Percentiles rank a stretch among this genome's conserved stretches.
Conservation (phyloP, 2,329 filamentous ascomycete species). For the Aphanocladium album region DNA sequence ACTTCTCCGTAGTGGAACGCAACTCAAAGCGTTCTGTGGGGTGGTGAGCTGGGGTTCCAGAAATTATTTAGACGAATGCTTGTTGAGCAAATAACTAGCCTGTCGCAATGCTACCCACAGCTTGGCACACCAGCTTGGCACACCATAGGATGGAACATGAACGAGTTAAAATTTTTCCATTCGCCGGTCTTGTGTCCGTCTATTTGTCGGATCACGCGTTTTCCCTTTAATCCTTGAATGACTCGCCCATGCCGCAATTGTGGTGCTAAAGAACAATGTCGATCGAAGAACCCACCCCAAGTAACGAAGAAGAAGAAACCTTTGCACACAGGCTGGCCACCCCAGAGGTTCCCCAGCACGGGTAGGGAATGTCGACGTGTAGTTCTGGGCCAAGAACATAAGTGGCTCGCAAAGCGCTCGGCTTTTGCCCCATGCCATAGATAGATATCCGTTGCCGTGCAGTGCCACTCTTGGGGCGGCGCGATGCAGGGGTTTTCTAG, state of each 20-base stretch:
- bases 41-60: background rate
- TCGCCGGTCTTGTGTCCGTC: too few relatives aligned
- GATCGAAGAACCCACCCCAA: background rate
- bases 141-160: too few relatives aligned
- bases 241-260: background rate
- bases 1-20: background rate
- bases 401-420: background rate
- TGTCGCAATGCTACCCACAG: too few relatives aligned
- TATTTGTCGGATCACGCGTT: too few relatives aligned
- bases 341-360: too few relatives aligned
- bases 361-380: too few relatives aligned
- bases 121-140: too few relatives aligned
- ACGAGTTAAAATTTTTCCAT: too few relatives aligned
- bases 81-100: too few relatives aligned
- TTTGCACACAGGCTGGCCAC: too few relatives aligned
- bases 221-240: background rate
- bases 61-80: background rate
- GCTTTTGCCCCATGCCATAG: background rate
- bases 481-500: background rate
- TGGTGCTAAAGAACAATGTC: too few relatives aligned
- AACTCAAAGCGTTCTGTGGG: background rate
- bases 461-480: background rate
- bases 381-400: background rate
- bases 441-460: background rate
- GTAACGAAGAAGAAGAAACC: too few relatives aligned